Evolutionary conservation across 352 stramenopile genomes (phyloP).

Genomic region (Globisporangium okanoganense): DNA sequence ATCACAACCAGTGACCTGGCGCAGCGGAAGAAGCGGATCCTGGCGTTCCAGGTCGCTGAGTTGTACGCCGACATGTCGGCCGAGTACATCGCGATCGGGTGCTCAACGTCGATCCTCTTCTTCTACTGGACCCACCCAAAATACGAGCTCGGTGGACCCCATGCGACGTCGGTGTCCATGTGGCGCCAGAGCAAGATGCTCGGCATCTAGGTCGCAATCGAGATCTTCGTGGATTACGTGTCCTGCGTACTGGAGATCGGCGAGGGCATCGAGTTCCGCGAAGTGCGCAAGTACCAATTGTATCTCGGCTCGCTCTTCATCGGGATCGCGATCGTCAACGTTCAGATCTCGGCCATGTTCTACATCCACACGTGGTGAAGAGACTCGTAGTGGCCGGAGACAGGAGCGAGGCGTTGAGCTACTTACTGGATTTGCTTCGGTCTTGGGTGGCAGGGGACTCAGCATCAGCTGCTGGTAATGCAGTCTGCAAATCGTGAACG

Average conservation of each 20-base stretch:
- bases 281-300: constrained; percentile 5
- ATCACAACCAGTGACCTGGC: constrained; percentile 8
- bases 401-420: too few species aligned
- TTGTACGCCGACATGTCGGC: constrained; percentile 41
- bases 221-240: constrained; percentile 12
- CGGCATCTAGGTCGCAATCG: constrained; percentile 1
- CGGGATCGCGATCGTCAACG: constrained; percentile 8
- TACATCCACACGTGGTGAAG: constrained; percentile 9
- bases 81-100: constrained; percentile 44
- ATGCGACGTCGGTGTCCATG: not conserved
- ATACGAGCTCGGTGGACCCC: constrained; percentile 12
- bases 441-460: not conserved
- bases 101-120: constrained; percentile 36
- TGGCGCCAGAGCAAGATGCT: not conserved
- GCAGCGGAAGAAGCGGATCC: constrained; percentile 19
- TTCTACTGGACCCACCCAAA: constrained; percentile 33
- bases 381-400: too few species aligned
- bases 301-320: constrained; percentile 14
- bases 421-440: too few species aligned
- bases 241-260: constrained; percentile 10
- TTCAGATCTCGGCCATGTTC: constrained; percentile 11
- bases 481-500: not conserved
- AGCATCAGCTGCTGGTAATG: not conserved
- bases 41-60: constrained; percentile 30
- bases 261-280: constrained; percentile 10